phyloP scores from a whole-genome alignment of 2,329 filamentous ascomycete species.

The Cladophialophora chaetospira region DNA sequence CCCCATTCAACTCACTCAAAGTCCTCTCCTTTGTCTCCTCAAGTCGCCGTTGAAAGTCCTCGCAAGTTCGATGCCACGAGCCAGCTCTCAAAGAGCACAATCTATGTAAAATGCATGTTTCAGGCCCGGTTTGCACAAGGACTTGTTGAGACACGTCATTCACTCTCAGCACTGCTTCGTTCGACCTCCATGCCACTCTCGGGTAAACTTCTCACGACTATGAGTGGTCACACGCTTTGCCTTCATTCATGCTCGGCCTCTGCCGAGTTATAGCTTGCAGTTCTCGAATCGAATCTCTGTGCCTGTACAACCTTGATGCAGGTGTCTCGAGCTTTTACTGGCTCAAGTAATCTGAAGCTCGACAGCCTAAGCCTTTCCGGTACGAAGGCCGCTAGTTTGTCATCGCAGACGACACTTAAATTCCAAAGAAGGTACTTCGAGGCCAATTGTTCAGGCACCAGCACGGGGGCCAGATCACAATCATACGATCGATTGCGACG shows the following conservation, averaged over 20 bases:
- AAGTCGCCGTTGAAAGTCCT: no score
- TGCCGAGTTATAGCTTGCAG: background rate
- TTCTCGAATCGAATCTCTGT: background rate
- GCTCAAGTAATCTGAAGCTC: background rate
- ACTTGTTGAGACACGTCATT: no score
- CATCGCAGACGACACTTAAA: background rate
- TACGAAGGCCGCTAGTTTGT: background rate
- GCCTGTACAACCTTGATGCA: no score
- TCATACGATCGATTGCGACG: no score
- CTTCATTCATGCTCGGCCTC: background rate
- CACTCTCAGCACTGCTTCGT: background rate
- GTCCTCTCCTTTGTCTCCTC: no score
- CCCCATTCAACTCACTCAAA: no score
- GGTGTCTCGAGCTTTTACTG: background rate
- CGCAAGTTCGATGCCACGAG: no score
- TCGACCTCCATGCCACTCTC: background rate
- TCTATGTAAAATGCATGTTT: no score
- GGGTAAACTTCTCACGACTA: background rate
- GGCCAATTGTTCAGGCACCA: background rate
- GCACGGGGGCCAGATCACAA: no score
- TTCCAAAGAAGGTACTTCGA: background rate
- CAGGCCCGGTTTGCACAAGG: no score
- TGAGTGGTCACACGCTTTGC: background rate
- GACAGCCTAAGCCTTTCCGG: background rate
- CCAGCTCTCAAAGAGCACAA: background rate